These are phyloP conservation scores for Podosphaera aphanis DNA, from an alignment of 2,329 filamentous ascomycete species.

Conservation along the genomic window DNA sequence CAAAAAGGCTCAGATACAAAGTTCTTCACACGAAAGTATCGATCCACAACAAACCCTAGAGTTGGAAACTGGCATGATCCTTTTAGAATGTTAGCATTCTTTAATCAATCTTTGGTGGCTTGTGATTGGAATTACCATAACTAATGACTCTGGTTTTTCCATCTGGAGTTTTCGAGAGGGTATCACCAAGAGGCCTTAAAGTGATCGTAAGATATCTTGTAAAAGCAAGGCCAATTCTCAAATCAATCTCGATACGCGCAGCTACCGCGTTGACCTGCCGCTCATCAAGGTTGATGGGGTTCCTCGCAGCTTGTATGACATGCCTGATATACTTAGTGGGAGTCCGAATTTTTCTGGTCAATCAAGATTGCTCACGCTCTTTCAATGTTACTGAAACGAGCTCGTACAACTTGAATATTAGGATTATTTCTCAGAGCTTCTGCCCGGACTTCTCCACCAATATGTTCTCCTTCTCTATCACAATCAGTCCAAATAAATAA, in stretches of 20 bases:
- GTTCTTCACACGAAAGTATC: constrained; percentile 81
- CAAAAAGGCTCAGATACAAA: constrained; percentile 87
- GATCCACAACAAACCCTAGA: constrained; percentile 85
- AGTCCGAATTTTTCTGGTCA: constrained; percentile 2
- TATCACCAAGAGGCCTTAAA: constrained; percentile 47
- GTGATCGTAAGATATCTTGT: constrained; percentile 67
- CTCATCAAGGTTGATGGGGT: constrained; percentile 59
- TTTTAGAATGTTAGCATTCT: constrained; percentile 4
- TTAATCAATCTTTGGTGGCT: background rate
- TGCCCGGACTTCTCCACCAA: constrained; percentile 71
- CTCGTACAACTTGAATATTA: constrained; percentile 57
- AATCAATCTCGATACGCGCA: constrained; percentile 74
- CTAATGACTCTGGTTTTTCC: constrained; percentile 32
- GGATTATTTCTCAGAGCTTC: constrained; percentile 55
- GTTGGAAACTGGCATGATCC: constrained; percentile 93
- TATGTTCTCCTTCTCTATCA: constrained; percentile 91
- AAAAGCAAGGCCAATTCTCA: constrained; percentile 80
- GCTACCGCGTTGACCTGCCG: constrained; percentile 69
- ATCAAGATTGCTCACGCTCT: constrained; percentile 37
- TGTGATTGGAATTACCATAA: constrained; percentile 37
- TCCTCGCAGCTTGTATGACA: constrained; percentile 59
- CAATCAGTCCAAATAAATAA: constrained; percentile 98
- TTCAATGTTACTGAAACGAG: constrained; percentile 90
- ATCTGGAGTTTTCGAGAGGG: constrained; percentile 29
- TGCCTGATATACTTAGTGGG: constrained; percentile 30